Conservation (phyloP, 1,284 basidiomycete species). For the Xanthoconium separans region DNA sequence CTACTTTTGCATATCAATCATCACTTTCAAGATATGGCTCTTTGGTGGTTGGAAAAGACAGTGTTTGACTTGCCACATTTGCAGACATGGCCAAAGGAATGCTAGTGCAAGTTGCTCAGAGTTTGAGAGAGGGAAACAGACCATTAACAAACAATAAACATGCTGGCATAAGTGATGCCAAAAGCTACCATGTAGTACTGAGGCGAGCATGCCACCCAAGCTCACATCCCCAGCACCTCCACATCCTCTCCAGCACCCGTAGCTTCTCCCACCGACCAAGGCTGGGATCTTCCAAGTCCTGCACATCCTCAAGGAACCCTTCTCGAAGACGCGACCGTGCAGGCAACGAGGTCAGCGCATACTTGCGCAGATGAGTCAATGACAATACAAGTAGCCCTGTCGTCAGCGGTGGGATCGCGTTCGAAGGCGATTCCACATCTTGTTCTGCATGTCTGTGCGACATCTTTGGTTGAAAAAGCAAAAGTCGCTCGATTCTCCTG, state of each 20-base stretch:
- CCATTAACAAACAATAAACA: too few relatives aligned
- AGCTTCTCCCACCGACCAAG: slow-evolving; percentile 71
- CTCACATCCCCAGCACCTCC: slow-evolving; percentile 78
- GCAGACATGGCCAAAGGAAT: too few relatives aligned
- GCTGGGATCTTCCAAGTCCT: slow-evolving; percentile 76
- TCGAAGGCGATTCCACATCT: slow-evolving; percentile 13
- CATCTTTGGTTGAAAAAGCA: slow-evolving; percentile 48
- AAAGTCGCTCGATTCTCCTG: slow-evolving; percentile 74
- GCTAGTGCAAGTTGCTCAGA: too few relatives aligned
- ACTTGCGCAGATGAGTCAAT: slow-evolving; percentile 64
- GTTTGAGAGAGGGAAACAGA: too few relatives aligned
- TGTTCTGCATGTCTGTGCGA: slow-evolving; percentile 10
- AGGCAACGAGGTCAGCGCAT: slow-evolving; percentile 57
- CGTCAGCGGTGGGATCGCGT: slow-evolving; percentile 52
- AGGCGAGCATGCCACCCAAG: slow-evolving; percentile 68
- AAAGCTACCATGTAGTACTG: too few relatives aligned
- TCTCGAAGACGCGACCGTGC: slow-evolving; percentile 59
- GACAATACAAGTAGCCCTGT: slow-evolving; percentile 76
- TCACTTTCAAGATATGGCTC: too few relatives aligned
- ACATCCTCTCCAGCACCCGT: slow-evolving; percentile 83
- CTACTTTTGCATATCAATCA: too few relatives aligned
- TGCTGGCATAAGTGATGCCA: too few relatives aligned
- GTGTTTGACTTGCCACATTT: too few relatives aligned
- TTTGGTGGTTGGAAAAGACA: too few relatives aligned
- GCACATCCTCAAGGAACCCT: slow-evolving; percentile 84